These are phyloP conservation scores for Salix brachista DNA, from an alignment of 345 rosid species.

Conservation along the genomic window DNA sequence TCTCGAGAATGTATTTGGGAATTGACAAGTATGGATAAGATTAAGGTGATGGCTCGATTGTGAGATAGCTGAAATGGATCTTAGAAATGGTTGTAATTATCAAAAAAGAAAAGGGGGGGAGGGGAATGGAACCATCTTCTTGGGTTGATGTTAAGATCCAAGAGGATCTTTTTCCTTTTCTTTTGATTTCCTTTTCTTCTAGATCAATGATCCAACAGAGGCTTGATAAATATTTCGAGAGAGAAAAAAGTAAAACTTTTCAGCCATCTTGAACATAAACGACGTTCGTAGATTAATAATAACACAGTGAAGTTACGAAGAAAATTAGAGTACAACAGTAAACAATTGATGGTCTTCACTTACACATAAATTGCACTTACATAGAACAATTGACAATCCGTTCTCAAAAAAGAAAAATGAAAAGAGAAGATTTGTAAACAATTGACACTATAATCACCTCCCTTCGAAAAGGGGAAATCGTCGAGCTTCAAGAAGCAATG, in stretches of 20 bases:
- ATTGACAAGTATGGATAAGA: too few species aligned
- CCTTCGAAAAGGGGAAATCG: neutral
- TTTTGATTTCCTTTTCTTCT: neutral
- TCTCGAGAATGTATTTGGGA: too few species aligned
- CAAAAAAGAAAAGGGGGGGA: too few species aligned
- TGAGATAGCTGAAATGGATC: too few species aligned
- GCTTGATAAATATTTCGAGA: neutral
- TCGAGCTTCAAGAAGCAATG: slow-evolving; percentile 3
- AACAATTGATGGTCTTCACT: neutral
- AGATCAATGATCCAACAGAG: neutral
- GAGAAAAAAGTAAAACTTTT: neutral
- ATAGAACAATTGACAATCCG: neutral
- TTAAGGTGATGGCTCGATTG: too few species aligned
- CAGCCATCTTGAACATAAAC: neutral
- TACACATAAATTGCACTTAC: neutral
- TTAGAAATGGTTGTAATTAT: too few species aligned
- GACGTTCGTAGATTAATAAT: neutral
- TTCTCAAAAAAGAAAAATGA: neutral
- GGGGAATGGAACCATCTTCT: too few species aligned
- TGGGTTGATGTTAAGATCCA: too few species aligned
- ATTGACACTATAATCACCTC: neutral
- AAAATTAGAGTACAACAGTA: too few species aligned
- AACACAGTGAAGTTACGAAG: neutral
- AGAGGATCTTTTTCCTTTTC: too few species aligned
- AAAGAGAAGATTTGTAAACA: neutral